Percentiles rank a stretch among this genome's conserved stretches.
phyloP scores from a whole-genome alignment of 78 protist genomes.

The Planoprotostelium fungivorum region DNA sequence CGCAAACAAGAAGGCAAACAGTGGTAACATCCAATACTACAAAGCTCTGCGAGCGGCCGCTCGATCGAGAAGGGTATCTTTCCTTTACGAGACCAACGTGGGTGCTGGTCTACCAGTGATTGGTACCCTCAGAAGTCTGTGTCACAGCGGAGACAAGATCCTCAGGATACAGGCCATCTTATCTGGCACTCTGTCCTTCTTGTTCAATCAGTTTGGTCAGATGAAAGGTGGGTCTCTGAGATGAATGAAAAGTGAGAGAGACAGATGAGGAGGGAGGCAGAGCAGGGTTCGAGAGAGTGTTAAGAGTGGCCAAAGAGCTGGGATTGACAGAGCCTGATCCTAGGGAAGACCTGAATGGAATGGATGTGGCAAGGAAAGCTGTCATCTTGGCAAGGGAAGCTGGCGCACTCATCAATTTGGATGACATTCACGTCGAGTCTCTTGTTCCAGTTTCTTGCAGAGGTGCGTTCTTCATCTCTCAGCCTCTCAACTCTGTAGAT shows the following conservation, averaged over 20 bases:
- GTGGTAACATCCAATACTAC: conserved; percentile 23
- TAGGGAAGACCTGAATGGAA: conserved; percentile 76
- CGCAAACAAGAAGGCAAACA: conserved; percentile 59
- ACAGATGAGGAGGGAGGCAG: background rate
- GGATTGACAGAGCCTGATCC: conserved; percentile 82
- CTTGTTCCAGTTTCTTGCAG: conserved; percentile 8
- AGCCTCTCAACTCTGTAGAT: background rate
- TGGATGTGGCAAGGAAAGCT: conserved; percentile 77
- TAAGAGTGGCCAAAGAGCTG: conserved; percentile 11
- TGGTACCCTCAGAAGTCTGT: conserved; percentile 18
- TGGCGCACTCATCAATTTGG: background rate
- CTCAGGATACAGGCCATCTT: conserved; percentile 50
- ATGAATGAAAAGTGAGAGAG: too few relatives aligned
- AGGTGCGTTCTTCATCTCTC: too few relatives aligned
- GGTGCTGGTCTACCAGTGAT: conserved; percentile 74
- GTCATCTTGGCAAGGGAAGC: conserved; percentile 24
- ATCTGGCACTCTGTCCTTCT: conserved; percentile 69
- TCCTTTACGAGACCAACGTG: conserved; percentile 55
- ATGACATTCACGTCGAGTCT: background rate
- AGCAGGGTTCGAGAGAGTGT: conserved; percentile 4
- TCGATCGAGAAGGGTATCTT: background rate
- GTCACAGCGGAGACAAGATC: conserved; percentile 56
- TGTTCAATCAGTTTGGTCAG: conserved; percentile 46
- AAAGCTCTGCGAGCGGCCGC: conserved; percentile 7
- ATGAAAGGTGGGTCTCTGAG: background rate